A percentile compares a stretch with the other conserved stretches of the same genome.
These are phyloP conservation scores for Hemileccinum rubropunctum DNA, from an alignment of 768 basidiomycete species.

Conservation along the genomic window DNA sequence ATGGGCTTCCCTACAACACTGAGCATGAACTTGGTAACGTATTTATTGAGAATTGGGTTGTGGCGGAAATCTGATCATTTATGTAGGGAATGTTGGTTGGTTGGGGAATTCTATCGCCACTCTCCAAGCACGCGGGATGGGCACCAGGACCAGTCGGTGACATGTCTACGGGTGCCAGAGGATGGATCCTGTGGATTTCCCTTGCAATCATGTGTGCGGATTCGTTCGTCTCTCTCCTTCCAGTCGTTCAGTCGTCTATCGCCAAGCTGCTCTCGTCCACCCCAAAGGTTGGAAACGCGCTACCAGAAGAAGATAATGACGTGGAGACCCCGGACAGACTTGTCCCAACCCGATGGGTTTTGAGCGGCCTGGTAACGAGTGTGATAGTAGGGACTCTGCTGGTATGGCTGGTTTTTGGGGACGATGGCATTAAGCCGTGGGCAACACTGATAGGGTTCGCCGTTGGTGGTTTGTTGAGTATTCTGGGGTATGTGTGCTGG, in stretches of 20 bases:
- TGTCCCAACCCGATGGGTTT: slow-evolving; percentile 79
- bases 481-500: slow-evolving; percentile 67
- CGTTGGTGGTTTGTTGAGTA: slow-evolving; percentile 78
- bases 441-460: slow-evolving; percentile 84
- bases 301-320: slow-evolving; percentile 49
- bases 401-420: slow-evolving; percentile 87
- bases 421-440: slow-evolving; percentile 93
- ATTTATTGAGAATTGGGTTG: slow-evolving; percentile 15
- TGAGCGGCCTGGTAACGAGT: slow-evolving; percentile 60
- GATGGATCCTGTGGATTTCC: slow-evolving; percentile 96
- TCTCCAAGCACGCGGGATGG: slow-evolving; percentile 83
- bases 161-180: slow-evolving; percentile 84
- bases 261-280: slow-evolving; percentile 31
- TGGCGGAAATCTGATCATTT: neutral
- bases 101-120: slow-evolving; percentile 90
- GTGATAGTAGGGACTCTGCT: slow-evolving; percentile 68
- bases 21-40: slow-evolving; percentile 80
- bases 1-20: slow-evolving; percentile 96
- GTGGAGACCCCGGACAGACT: slow-evolving; percentile 76
- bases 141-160: slow-evolving; percentile 90
- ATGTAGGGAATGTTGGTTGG: slow-evolving; percentile 91
- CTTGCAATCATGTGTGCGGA: slow-evolving; percentile 96
- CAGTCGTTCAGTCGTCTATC: slow-evolving; percentile 60
- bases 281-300: slow-evolving; percentile 25
- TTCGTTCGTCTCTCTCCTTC: slow-evolving; percentile 80